Evolutionary conservation across 2,329 filamentous ascomycete genomes (phyloP).

Genomic region (Aspergillus sp.): DNA sequence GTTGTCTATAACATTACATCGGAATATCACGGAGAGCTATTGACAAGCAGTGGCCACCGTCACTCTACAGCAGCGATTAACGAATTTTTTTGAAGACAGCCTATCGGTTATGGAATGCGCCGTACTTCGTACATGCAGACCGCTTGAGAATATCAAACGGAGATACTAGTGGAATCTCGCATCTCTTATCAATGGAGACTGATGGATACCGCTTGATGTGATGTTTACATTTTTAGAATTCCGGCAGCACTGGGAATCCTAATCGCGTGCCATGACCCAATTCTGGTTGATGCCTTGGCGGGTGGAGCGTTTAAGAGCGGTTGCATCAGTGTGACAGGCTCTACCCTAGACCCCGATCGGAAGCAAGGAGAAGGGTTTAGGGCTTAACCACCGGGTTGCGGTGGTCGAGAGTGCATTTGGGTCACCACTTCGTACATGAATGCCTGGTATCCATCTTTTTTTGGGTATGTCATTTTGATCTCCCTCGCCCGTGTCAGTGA

Average conservation of each 20-base stretch:
- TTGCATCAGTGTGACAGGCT: conserved; percentile 5
- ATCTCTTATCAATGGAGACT: too few relatives aligned
- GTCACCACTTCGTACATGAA: conserved; percentile 9
- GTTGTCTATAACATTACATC: too few relatives aligned
- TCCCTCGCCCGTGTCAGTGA: neutral
- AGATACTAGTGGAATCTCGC: too few relatives aligned
- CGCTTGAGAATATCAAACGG: too few relatives aligned
- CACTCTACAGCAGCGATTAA: too few relatives aligned
- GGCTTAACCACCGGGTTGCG: conserved; percentile 20
- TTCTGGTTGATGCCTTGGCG: too few relatives aligned
- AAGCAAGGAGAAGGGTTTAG: conserved; percentile 22
- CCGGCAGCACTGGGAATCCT: neutral
- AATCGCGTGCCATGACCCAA: too few relatives aligned
- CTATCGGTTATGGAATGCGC: too few relatives aligned
- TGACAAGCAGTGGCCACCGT: too few relatives aligned
- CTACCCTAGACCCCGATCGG: conserved; percentile 18
- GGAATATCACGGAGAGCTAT: too few relatives aligned
- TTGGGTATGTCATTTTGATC: conserved; percentile 18
- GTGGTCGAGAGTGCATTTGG: conserved; percentile 16
- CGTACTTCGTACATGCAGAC: too few relatives aligned
- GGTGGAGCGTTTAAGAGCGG: neutral
- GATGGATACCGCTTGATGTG: neutral
- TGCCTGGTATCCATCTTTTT: conserved; percentile 13
- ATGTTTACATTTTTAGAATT: neutral
- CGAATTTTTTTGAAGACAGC: too few relatives aligned